Evolutionary conservation across 257 asterid species (phyloP).

Genomic region (Solanum ossicruentum): DNA sequence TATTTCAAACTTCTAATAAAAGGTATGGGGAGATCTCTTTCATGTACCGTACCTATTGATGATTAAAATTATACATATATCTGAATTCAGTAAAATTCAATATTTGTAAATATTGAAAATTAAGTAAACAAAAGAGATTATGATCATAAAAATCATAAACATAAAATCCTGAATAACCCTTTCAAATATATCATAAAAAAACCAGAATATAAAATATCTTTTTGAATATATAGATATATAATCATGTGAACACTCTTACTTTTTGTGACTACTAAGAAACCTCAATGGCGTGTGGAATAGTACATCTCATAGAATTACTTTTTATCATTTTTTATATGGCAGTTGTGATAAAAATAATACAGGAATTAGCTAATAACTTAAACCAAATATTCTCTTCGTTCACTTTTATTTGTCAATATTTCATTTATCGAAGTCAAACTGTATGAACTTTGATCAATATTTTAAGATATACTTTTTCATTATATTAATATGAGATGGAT

Average conservation of each 20-base stretch:
- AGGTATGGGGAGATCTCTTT: neutral
- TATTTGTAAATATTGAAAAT: neutral
- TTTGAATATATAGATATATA: neutral
- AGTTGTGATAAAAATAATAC: neutral
- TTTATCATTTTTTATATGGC: neutral
- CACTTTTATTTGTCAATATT: too few relatives aligned
- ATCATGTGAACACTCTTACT: neutral
- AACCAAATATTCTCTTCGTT: neutral
- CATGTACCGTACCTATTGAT: neutral
- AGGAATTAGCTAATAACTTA: neutral
- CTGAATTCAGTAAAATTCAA: neutral
- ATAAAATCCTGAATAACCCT: rapidly evolving
- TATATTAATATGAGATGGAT: too few relatives aligned
- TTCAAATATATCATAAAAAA: neutral
- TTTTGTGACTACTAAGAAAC: neutral
- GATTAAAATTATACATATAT: neutral
- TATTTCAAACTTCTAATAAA: too few relatives aligned
- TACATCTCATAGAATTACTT: neutral
- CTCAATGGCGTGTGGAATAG: neutral
- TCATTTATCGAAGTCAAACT: too few relatives aligned
- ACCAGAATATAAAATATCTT: neutral
- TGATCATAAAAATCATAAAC: neutral
- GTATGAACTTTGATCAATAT: too few relatives aligned
- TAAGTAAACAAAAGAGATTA: neutral
- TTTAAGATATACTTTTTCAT: too few relatives aligned